Evolutionary conservation across 78 protist genomes (phyloP).

Genomic region (Guillardia theta): DNA sequence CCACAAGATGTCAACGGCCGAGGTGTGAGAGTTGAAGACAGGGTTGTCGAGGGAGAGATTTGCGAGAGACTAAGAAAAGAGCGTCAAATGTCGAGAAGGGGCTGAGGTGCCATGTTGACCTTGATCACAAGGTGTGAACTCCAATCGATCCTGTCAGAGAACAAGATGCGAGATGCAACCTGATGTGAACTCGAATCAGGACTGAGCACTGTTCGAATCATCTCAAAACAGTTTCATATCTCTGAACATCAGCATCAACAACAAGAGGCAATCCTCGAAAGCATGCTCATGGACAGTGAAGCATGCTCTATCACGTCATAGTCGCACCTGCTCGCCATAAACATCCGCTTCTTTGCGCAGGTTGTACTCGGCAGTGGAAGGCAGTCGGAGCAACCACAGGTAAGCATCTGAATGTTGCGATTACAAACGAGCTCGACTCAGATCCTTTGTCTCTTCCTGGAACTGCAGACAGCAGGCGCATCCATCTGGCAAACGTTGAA

Average conservation of each 20-base stretch:
- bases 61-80: too few species aligned
- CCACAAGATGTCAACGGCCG: slow-evolving; percentile 44
- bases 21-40: slow-evolving; percentile 33
- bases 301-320: too few species aligned
- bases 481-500: background rate
- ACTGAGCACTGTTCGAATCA: too few species aligned
- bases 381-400: slow-evolving; percentile 27
- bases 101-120: too few species aligned
- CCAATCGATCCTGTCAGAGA: background rate
- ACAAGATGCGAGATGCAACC: background rate
- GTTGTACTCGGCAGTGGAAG: background rate
- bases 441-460: background rate
- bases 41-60: slow-evolving; percentile 20
- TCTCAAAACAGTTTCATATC: too few species aligned
- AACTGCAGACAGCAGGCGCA: background rate
- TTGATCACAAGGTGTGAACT: slow-evolving; percentile 1
- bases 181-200: too few species aligned
- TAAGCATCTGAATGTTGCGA: background rate
- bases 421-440: too few species aligned
- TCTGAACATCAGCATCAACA: too few species aligned
- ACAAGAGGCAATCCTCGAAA: too few species aligned
- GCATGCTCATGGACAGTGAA: too few species aligned
- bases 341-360: background rate
- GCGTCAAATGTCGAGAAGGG: too few species aligned
- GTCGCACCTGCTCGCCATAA: too few species aligned